Conservation (phyloP, 441 rosid species). For the Arabidopsis hybrid region DNA sequence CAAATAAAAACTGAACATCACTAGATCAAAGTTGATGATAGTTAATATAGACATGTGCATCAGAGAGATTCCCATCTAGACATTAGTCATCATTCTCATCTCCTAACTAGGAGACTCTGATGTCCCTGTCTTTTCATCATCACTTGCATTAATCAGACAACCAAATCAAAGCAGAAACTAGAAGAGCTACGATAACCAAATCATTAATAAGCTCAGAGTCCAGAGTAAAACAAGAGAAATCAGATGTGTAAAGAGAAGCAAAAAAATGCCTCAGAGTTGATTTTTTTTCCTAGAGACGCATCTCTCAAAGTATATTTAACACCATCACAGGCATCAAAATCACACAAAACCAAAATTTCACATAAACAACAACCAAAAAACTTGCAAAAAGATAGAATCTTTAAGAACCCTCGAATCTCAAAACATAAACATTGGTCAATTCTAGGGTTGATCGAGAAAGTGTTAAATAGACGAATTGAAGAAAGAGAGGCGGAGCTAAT, state of each 20-base stretch:
- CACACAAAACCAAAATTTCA: not conserved
- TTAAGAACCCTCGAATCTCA: not conserved
- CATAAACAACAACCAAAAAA: not conserved
- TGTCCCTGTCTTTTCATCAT: slow-evolving; percentile 51
- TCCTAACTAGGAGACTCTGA: slow-evolving; percentile 39
- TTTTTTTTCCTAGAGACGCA: slow-evolving; percentile 35
- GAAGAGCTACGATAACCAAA: not conserved
- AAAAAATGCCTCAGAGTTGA: slow-evolving; percentile 40
- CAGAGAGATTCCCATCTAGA: slow-evolving; percentile 51
- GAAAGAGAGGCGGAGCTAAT: slow-evolving; percentile 27
- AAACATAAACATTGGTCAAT: not conserved
- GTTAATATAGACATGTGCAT: slow-evolving; percentile 2
- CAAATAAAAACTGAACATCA: not conserved
- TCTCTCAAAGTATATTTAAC: slow-evolving; percentile 47
- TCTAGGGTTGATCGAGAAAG: not conserved
- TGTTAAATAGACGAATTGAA: slow-evolving; percentile 24
- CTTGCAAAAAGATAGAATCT: not conserved
- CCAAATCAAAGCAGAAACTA: not conserved
- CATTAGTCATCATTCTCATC: slow-evolving; percentile 43
- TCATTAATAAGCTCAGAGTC: not conserved
- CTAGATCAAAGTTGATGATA: not conserved
- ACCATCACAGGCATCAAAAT: slow-evolving; percentile 39
- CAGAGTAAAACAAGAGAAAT: not conserved
- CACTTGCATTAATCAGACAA: slow-evolving; percentile 21
- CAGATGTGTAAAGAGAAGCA: not conserved